Evolutionary conservation across 495 filamentous ascomycete species (phyloP).

Genomic region (Letharia lupina): DNA sequence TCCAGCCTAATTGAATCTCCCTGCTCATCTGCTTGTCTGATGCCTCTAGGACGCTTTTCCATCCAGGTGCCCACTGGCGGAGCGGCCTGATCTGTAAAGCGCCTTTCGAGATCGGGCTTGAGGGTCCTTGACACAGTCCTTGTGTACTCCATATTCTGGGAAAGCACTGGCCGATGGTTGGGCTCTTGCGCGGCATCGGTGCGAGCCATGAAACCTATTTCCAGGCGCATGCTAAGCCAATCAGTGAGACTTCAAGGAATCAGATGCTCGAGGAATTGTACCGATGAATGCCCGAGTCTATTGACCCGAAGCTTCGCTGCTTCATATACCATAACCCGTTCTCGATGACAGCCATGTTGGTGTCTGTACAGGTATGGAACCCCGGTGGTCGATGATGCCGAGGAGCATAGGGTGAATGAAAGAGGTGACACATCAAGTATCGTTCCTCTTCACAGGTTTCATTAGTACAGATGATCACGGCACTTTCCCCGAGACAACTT

Average conservation of each 20-base stretch:
- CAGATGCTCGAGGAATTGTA: slow-evolving; percentile 15
- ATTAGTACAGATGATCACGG: neutral
- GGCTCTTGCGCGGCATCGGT: slow-evolving; percentile 25
- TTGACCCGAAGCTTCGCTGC: slow-evolving; percentile 27
- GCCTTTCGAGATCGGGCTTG: neutral
- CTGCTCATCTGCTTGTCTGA: neutral
- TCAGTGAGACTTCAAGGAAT: slow-evolving; percentile 11
- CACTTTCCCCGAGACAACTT: slow-evolving; percentile 5
- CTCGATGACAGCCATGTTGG: slow-evolving; percentile 32
- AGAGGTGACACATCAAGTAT: slow-evolving; percentile 37
- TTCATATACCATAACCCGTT: slow-evolving; percentile 33
- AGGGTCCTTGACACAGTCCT: slow-evolving; percentile 3
- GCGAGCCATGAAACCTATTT: slow-evolving; percentile 28
- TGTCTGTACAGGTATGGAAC: slow-evolving; percentile 29
- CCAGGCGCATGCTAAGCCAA: slow-evolving; percentile 29
- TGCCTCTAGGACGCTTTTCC: neutral
- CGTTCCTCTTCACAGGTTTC: slow-evolving; percentile 29
- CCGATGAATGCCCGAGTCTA: slow-evolving; percentile 35
- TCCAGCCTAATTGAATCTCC: neutral
- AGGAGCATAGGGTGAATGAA: slow-evolving; percentile 38
- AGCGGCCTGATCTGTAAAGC: neutral
- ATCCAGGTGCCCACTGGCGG: neutral
- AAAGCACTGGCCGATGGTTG: neutral
- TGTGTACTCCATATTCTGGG: neutral
- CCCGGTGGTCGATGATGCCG: slow-evolving; percentile 36